phyloP scores from a whole-genome alignment of 805 yeast species.

The Cyberlindnera maclurae region DNA sequence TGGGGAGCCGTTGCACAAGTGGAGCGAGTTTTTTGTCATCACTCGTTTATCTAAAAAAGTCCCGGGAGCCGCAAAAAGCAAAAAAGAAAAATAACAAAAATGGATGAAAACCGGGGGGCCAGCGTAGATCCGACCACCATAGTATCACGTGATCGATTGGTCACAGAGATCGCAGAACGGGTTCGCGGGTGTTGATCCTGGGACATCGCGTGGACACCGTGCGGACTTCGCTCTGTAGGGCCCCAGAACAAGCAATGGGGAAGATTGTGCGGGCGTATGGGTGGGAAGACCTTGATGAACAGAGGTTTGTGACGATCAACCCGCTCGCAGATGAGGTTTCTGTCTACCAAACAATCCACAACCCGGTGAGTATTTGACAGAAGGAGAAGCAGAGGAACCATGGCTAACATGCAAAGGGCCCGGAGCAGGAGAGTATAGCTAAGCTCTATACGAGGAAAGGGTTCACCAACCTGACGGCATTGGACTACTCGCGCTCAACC shows the following conservation, averaged over 20 bases:
- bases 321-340: constrained; percentile 79
- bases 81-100: too few relatives aligned
- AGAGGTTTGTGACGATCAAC: constrained; percentile 29
- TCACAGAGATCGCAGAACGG: too few relatives aligned
- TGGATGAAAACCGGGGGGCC: too few relatives aligned
- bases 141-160: too few relatives aligned
- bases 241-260: constrained; percentile 17
- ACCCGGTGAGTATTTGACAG: constrained; percentile 17
- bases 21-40: not conserved
- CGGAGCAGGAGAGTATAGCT: constrained; percentile 39
- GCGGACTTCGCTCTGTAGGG: too few relatives aligned
- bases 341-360: constrained; percentile 46
- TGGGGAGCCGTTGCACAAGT: not conserved
- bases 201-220: too few relatives aligned
- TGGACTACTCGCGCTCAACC: constrained; percentile 49
- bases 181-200: too few relatives aligned
- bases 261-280: constrained; percentile 21
- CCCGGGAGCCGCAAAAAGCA: too few relatives aligned
- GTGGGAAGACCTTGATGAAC: constrained; percentile 21
- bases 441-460: constrained; percentile 52
- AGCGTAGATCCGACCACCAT: too few relatives aligned
- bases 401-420: constrained; percentile 9
- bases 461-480: constrained; percentile 60
- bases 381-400: not conserved
- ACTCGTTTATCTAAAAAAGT: too few relatives aligned